Evolutionary conservation across 2,329 filamentous ascomycete genomes (phyloP).

Genomic region (Alternaria ethzedia): DNA sequence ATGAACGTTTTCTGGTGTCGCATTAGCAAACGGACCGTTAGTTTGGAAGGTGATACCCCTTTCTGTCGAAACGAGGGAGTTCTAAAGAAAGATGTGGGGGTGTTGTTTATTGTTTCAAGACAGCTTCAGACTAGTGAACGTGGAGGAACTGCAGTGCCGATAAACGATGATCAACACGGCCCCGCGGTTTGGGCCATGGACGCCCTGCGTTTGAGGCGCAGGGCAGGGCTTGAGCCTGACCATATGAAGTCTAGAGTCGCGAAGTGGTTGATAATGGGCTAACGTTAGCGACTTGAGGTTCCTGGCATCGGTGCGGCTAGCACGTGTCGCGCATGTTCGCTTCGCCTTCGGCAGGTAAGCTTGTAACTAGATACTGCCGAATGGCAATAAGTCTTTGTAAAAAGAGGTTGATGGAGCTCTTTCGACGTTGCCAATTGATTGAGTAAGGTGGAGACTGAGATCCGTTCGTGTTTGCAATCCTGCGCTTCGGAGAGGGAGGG

Average conservation of each 20-base stretch:
- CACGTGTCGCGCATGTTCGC: background rate
- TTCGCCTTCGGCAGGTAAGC: background rate
- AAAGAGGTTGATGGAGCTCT: background rate
- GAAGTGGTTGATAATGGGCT: background rate
- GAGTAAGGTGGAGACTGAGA: background rate
- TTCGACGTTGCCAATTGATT: background rate
- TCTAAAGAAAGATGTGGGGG: constrained; percentile 29
- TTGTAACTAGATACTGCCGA: background rate
- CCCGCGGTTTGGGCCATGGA: constrained; percentile 8
- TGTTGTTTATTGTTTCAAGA: constrained; percentile 23
- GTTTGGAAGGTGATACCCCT: constrained; percentile 2
- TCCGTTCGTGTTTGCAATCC: background rate
- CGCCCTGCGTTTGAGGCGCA: constrained; percentile 14
- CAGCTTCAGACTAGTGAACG: constrained; percentile 13
- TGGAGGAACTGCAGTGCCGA: constrained; percentile 8
- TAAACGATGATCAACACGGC: constrained; percentile 20
- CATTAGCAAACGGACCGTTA: background rate
- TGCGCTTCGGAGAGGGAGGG: background rate
- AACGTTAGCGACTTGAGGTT: background rate
- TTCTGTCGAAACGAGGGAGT: constrained; percentile 21
- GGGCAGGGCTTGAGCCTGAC: constrained; percentile 1
- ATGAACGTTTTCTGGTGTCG: background rate
- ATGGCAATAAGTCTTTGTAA: background rate
- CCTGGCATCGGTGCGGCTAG: background rate
- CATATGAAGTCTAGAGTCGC: background rate